A percentile compares a stretch with the other conserved stretches of the same genome.
phyloP scores from a whole-genome alignment of 1,139 yeast genomes.

The Yamadazyma buinensis region DNA sequence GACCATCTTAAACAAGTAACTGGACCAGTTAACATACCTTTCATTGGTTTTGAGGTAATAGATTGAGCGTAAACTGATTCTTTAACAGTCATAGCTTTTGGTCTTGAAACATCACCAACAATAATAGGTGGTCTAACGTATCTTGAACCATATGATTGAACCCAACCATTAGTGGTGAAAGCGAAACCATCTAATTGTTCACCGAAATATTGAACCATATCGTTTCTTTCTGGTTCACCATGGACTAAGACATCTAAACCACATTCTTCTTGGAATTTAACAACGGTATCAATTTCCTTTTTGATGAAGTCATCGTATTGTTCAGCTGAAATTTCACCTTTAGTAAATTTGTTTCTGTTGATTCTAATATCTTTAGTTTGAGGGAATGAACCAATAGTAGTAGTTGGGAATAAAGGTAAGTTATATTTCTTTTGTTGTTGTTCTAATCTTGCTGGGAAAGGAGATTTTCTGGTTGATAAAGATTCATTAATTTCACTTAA shows the following conservation, averaged over 20 bases:
- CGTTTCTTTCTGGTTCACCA: slow-evolving; percentile 99
- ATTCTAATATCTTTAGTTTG: slow-evolving; percentile 99
- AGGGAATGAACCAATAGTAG: slow-evolving; percentile 99
- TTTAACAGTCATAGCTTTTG: slow-evolving; percentile 97
- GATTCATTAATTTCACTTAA: slow-evolving; percentile 76
- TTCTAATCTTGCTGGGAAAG: slow-evolving; percentile 82
- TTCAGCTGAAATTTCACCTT: slow-evolving; percentile 93
- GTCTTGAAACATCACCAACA: slow-evolving; percentile 99
- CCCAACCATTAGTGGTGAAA: slow-evolving; percentile 99
- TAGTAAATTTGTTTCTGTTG: slow-evolving; percentile 96
- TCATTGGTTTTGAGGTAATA: slow-evolving; percentile 90
- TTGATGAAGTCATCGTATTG: slow-evolving; percentile 95
- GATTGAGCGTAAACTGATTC: slow-evolving; percentile 99
- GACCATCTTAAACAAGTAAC: slow-evolving; percentile 99
- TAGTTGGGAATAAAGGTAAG: slow-evolving; percentile 98
- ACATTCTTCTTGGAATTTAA: slow-evolving; percentile 98
- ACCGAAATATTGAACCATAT: slow-evolving; percentile 99
- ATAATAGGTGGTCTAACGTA: slow-evolving; percentile 99
- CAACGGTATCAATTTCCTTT: slow-evolving; percentile 91
- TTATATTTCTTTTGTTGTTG: slow-evolving; percentile 85
- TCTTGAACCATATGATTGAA: slow-evolving; percentile 99
- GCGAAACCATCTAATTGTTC: slow-evolving; percentile 98
- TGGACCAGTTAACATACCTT: slow-evolving; percentile 99
- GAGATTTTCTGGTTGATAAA: slow-evolving; percentile 78
- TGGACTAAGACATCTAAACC: slow-evolving; percentile 97